These are phyloP conservation scores for Clathrospora elynae DNA, from an alignment of 2,329 filamentous ascomycete species.

Conservation along the genomic window DNA sequence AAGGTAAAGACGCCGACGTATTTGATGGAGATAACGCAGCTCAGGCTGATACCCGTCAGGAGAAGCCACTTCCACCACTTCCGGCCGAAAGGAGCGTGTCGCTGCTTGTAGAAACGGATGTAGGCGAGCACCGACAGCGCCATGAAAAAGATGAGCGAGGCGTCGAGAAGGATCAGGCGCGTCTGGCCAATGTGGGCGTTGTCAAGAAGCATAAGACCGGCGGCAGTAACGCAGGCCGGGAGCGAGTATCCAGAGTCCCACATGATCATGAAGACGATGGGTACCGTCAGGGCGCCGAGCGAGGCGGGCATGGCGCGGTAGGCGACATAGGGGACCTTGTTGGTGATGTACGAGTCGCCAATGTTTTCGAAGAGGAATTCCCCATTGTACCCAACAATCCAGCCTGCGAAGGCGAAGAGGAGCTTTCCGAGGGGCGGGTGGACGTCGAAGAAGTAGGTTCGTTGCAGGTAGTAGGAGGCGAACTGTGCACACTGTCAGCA, in stretches of 20 bases:
- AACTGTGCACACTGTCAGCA: constrained; percentile 48
- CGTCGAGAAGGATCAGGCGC: constrained; percentile 90
- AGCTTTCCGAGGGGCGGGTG: constrained; percentile 98
- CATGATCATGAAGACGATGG: constrained; percentile 97
- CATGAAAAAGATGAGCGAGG: constrained; percentile 94
- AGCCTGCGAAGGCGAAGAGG: constrained; percentile 94
- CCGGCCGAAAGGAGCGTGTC: constrained; percentile 83
- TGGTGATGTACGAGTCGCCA: constrained; percentile 94
- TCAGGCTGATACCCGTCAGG: constrained; percentile 89
- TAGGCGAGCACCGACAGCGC: constrained; percentile 92
- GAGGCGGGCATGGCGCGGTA: constrained; percentile 92
- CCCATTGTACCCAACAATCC: constrained; percentile 96
- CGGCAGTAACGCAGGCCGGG: constrained; percentile 85
- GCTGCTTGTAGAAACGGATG: constrained; percentile 95
- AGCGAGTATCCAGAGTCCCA: constrained; percentile 99
- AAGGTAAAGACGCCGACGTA: constrained; percentile 98
- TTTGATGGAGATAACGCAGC: constrained; percentile 97
- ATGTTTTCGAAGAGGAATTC: constrained; percentile 99
- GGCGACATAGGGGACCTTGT: constrained; percentile 96
- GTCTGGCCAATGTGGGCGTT: constrained; percentile 98
- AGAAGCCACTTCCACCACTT: constrained; percentile 99
- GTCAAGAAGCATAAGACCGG: constrained; percentile 88
- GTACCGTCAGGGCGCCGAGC: constrained; percentile 88
- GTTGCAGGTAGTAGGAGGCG: constrained; percentile 80
- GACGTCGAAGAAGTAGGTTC: constrained; percentile 99